Base-by-base conservation (phyloP, 2,329 filamentous ascomycete species). In the Microdochium trichocladiopsis region DNA sequence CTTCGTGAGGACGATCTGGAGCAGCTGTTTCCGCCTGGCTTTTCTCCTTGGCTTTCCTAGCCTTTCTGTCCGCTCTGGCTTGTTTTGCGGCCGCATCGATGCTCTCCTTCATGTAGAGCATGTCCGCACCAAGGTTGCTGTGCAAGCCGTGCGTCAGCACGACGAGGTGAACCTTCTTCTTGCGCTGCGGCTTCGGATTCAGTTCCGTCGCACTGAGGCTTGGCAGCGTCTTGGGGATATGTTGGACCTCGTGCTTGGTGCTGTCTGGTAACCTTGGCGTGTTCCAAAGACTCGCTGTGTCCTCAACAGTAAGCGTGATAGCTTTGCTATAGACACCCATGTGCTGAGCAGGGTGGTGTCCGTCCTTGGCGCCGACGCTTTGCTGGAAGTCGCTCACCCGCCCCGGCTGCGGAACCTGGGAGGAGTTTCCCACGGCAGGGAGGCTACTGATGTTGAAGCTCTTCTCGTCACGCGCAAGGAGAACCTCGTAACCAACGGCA, bases 21-120 rank as follows among this genome's bases (percentile, higher is more conserved):
- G 60, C 59, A 45, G 54, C 41, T 12, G 55, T 53, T 6, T 59
- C 56, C 56, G 57, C 57, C 56, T 68, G 61, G 63, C 71, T 64
- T 63, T 73, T 68, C 62, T 79, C 72, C 59, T 70, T 75, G 52
- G 73, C 75, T 59, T 77, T 81, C 53, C 87, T 77, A 49, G 73
- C 77, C 65, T 78, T 85, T 36, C 84, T 82, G 66, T 89, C 86
- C 49, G 83, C 72, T 60, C 86, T 85, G 25, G 89, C 87, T 64
- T 93, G 84, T 60, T 76, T 86, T 3, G 86, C 87, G 2, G 89
- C 85, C 25, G 84, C 83, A 71, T 99, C 94, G 56, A 99, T 97
- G 68, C 90, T 95, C 70, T 99, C 94, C 65, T 99, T 99, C 67
- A 99, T 72, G 65, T 89, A 99, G 21, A 99, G 76, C 94, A 99